These are phyloP conservation scores for Ophiocordyceps camponoti-floridani DNA, from an alignment of 2,329 filamentous ascomycete genomes.

Conservation along the genomic window DNA sequence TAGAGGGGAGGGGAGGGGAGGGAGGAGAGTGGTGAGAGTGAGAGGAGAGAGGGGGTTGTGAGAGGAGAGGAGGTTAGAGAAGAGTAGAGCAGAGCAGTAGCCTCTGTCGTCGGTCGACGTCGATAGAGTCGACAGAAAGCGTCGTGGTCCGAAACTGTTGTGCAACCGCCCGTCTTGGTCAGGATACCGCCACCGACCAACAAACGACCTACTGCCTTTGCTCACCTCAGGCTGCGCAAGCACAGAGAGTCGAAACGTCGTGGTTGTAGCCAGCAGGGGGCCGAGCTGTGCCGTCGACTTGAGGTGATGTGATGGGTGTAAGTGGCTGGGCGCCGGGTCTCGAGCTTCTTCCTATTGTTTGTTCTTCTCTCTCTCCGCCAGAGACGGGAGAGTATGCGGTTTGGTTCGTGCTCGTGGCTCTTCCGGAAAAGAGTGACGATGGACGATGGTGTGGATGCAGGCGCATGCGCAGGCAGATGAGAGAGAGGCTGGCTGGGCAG, in stretches of 20 bases:
- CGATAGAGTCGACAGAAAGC: slow-evolving; percentile 33
- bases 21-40: too few relatives aligned
- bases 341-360: too few relatives aligned
- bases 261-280: slow-evolving; percentile 30
- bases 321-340: slow-evolving; percentile 10
- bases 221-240: slow-evolving; percentile 72
- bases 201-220: too few relatives aligned
- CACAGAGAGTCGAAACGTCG: slow-evolving; percentile 51
- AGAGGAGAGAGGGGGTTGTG: slow-evolving; percentile 47
- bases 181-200: neutral
- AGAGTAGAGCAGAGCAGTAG: too few relatives aligned
- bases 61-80: too few relatives aligned
- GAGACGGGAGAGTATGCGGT: neutral
- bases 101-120: slow-evolving; percentile 31
- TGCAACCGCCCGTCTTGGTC: neutral
- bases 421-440: slow-evolving; percentile 1
- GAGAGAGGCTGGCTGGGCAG: slow-evolving; percentile 5
- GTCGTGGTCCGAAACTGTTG: slow-evolving; percentile 23
- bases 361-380: neutral
- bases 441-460: slow-evolving; percentile 4
- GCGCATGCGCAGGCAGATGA: slow-evolving; percentile 7
- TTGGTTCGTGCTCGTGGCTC: neutral
- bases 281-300: slow-evolving; percentile 16
- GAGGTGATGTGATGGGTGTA: slow-evolving; percentile 3
- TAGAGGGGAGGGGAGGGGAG: neutral